phyloP scores from a whole-genome alignment of 768 basidiomycete genomes.

The Pisolithus albus region DNA sequence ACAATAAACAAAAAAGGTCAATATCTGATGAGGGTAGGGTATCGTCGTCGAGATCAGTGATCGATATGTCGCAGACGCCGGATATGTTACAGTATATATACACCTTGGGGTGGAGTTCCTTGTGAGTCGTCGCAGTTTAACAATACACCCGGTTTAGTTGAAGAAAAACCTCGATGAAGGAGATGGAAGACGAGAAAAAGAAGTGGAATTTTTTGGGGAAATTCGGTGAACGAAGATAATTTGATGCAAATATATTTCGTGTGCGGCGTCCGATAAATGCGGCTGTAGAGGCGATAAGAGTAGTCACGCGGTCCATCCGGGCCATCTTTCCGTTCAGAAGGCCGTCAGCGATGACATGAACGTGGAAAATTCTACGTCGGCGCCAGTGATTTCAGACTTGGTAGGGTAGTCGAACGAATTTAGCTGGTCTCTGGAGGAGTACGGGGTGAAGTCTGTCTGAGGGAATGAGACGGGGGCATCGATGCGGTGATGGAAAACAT shows the following conservation, averaged over 20 bases:
- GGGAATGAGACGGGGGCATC: constrained; percentile 5
- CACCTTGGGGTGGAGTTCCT: background rate
- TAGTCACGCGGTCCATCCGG: background rate
- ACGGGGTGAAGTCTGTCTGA: constrained; percentile 17
- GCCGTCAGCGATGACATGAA: constrained; percentile 27
- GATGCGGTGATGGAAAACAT: constrained; percentile 14
- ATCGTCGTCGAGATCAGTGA: background rate
- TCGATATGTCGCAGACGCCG: constrained; percentile 1
- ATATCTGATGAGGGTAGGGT: background rate
- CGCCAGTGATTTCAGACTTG: constrained; percentile 14
- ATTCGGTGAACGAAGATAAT: background rate
- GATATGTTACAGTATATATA: constrained; percentile 8
- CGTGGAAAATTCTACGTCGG: constrained; percentile 23
- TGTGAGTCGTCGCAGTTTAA: background rate
- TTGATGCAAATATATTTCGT: constrained; percentile 16
- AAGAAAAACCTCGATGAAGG: constrained; percentile 1
- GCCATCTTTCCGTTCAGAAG: constrained; percentile 17
- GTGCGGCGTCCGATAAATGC: constrained; percentile 9
- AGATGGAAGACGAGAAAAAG: constrained; percentile 9
- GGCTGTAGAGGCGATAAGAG: constrained; percentile 5
- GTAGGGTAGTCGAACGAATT: constrained; percentile 17
- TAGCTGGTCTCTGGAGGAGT: constrained; percentile 18
- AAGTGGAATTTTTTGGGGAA: background rate
- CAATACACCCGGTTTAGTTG: constrained; percentile 3
- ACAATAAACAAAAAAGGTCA: constrained; percentile 4